Base-by-base conservation (phyloP, 495 filamentous ascomycete species). In the Thermochaetoides thermophila region DNA sequence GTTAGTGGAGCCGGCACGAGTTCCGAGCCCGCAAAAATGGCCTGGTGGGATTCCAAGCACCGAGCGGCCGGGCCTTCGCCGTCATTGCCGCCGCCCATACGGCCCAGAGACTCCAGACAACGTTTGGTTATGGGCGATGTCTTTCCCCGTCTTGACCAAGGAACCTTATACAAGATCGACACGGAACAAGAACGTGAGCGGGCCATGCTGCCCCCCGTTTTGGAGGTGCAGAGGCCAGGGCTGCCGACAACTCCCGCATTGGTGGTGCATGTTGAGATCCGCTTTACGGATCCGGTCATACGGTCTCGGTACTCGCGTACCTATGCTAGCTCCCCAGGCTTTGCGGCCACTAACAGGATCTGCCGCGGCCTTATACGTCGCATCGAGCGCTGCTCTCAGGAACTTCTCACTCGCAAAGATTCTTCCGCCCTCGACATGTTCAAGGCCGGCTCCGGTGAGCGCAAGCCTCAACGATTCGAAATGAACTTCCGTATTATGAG, bases 361-460 rank as follows among this genome's bases (percentile, higher is more conserved):
- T 59, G 55, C 29, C 50, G 57, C 15, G 61, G 58, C 3, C 44
- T 66, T 6, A 37, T 64, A 14, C 55, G 60, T 22, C 59, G 62
- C 26, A 56, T 64, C 22, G 58, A 64, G 41, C 61, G 61, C 36
- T 64, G 60, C 40, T 58, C 51, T 25, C 34, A 62, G 33, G 62
- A 66, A 40, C 47, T 66, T 24, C 48, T 66, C 38, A 64, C 61
- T 8, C 52, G 62, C 29, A 61, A 55, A 33, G 62, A 66, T 45
- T 59, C 60, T 5, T 49, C 35, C n/a, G 62, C 61, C 9, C 47
- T 60, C 31, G 58, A 60, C 7, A 40, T 48, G 18, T 44, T 48
- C 35, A 52, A 43, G 35, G 53, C 51, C 25, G 58, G 46, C 14
- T 32, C 50, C 28, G 29, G 35, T 1, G 49, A 50, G 18, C 52